Conservation (phyloP, 345 rosid genomes). For the Gossypioides kirkii region DNA sequence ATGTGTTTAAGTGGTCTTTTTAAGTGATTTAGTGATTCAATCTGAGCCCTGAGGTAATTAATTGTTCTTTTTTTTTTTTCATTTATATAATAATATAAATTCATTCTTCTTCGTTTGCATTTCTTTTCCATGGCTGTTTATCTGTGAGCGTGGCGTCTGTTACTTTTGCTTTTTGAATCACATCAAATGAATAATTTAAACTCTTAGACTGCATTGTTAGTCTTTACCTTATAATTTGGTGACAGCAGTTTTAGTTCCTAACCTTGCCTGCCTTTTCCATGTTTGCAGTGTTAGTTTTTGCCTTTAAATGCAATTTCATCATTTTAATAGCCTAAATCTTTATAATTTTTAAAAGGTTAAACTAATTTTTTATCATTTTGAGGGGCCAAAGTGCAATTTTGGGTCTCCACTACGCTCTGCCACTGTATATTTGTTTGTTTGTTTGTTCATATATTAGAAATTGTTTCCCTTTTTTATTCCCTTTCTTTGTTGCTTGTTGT, state of each 20-base stretch:
- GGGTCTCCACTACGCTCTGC: too few relatives aligned
- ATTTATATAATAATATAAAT: too few relatives aligned
- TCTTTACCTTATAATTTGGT: background rate
- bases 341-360: too few relatives aligned
- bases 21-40: background rate
- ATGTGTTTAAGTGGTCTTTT: background rate
- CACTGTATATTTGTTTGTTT: background rate
- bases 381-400: too few relatives aligned
- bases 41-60: background rate
- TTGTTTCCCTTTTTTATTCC: background rate
- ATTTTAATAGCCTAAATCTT: too few relatives aligned
- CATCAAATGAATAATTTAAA: background rate
- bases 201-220: background rate
- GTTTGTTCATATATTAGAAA: background rate
- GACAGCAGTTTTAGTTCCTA: background rate
- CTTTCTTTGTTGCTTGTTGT: background rate
- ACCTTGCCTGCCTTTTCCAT: background rate
- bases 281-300: too few relatives aligned
- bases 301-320: too few relatives aligned
- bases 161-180: background rate
- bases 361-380: too few relatives aligned
- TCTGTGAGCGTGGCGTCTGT: background rate
- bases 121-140: background rate
- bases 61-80: background rate
- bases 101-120: background rate